These are phyloP conservation scores for Sporothrix curviconia DNA, from an alignment of 2,329 filamentous ascomycete genomes.

Conservation along the genomic window DNA sequence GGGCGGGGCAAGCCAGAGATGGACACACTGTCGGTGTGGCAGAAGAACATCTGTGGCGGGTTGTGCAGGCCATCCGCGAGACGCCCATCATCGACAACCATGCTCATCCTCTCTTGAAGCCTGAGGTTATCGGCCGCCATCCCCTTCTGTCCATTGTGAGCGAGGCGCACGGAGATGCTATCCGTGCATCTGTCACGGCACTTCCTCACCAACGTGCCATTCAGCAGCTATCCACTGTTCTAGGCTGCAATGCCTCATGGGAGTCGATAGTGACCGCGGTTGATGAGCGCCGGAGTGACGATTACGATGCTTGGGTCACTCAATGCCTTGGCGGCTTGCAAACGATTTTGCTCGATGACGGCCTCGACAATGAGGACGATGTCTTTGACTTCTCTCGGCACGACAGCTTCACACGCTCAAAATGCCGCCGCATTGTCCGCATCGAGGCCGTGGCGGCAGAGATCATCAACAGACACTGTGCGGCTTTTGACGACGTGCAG, in stretches of 20 bases:
- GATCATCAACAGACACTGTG: constrained; percentile 44
- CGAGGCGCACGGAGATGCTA: constrained; percentile 64
- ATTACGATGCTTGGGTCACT: constrained; percentile 51
- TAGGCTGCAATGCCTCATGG: constrained; percentile 60
- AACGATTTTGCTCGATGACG: constrained; percentile 71
- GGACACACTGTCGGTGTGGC: background rate
- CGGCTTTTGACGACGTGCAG: constrained; percentile 26
- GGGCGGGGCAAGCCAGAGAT: background rate
- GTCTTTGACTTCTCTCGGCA: constrained; percentile 59
- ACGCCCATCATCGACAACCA: constrained; percentile 69
- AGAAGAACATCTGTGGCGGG: constrained; percentile 25
- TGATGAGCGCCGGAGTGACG: constrained; percentile 33
- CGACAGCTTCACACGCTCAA: constrained; percentile 55
- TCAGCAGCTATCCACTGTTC: constrained; percentile 58
- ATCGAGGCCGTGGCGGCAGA: constrained; percentile 67
- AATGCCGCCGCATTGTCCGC: constrained; percentile 67
- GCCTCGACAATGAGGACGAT: constrained; percentile 50
- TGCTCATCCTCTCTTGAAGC: constrained; percentile 60
- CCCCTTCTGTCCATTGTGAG: constrained; percentile 57
- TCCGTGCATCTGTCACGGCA: constrained; percentile 54
- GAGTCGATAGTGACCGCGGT: constrained; percentile 41
- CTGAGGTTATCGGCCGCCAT: constrained; percentile 39
- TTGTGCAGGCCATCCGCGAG: constrained; percentile 38
- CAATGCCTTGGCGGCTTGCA: constrained; percentile 67
- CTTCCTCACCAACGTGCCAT: constrained; percentile 65